These are phyloP conservation scores for Dalechampia spathulata DNA, from an alignment of 441 rosid species.

Conservation along the genomic window DNA sequence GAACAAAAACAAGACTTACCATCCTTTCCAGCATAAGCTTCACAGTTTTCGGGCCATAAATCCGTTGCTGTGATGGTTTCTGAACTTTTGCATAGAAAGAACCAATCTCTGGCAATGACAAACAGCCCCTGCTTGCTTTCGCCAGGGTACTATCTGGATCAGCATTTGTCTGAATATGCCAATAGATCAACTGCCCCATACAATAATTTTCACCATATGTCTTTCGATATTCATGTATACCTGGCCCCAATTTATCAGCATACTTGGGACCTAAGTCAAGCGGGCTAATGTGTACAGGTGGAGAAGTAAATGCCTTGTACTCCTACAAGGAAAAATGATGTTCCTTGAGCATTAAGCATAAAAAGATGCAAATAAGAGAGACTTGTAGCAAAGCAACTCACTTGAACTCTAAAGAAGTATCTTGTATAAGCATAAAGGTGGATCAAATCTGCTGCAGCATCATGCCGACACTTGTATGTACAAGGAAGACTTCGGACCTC, in stretches of 20 bases:
- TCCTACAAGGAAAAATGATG: too few species aligned
- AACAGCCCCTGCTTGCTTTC: conserved; percentile 79
- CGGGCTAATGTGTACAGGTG: conserved; percentile 88
- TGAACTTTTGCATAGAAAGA: conserved; percentile 90
- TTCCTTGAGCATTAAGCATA: too few species aligned
- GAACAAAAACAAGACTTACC: conserved; percentile 38
- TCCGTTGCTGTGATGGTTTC: conserved; percentile 73
- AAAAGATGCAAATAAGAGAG: not conserved
- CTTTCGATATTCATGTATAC: conserved; percentile 69
- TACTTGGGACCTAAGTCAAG: conserved; percentile 90
- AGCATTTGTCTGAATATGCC: conserved; percentile 83
- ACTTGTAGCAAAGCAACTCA: conserved; percentile 24
- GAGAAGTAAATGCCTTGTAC: conserved; percentile 72
- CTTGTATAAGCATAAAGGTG: conserved; percentile 89
- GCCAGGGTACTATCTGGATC: conserved; percentile 79
- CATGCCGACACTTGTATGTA: conserved; percentile 90
- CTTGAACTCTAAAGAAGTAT: conserved; percentile 74
- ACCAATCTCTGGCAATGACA: conserved; percentile 77
- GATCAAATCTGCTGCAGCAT: conserved; percentile 98
- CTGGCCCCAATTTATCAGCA: conserved; percentile 66
- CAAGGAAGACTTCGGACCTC: conserved; percentile 86
- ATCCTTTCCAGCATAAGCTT: conserved; percentile 76
- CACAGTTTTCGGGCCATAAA: conserved; percentile 76
- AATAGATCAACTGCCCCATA: conserved; percentile 90
- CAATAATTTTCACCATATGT: conserved; percentile 93